Evolutionary conservation across 2,329 filamentous ascomycete genomes (phyloP).

Genomic region (Blumeria graminis): DNA sequence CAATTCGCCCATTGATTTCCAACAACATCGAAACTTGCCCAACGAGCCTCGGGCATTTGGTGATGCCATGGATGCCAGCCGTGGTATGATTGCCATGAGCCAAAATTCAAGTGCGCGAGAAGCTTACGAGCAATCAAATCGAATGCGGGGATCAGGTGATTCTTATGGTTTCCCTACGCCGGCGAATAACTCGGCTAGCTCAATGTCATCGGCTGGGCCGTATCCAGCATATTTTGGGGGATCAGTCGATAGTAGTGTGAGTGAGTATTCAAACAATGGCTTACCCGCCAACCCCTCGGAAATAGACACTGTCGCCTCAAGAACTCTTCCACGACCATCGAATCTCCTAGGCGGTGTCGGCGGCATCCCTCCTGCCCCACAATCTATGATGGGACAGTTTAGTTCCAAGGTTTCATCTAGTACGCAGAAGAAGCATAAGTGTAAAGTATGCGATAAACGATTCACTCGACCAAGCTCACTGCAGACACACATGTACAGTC

Average conservation of each 20-base stretch:
- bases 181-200: conserved; percentile 59
- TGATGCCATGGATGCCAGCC: conserved; percentile 76
- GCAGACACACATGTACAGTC: conserved; percentile 96
- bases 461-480: conserved; percentile 86
- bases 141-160: conserved; percentile 48
- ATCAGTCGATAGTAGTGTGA: conserved; percentile 63
- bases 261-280: conserved; percentile 75
- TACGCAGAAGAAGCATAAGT: conserved; percentile 98
- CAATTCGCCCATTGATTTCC: conserved; percentile 40
- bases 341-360: conserved; percentile 38
- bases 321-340: conserved; percentile 62
- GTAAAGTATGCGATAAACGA: conserved; percentile 94
- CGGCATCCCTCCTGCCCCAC: conserved; percentile 51
- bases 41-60: conserved; percentile 45
- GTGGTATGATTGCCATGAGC: conserved; percentile 87
- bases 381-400: conserved; percentile 98
- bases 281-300: conserved; percentile 28
- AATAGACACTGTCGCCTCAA: conserved; percentile 54
- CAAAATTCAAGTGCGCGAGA: conserved; percentile 84
- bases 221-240: conserved; percentile 69
- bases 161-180: conserved; percentile 61
- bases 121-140: conserved; percentile 47
- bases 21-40: conserved; percentile 31
- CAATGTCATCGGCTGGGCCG: conserved; percentile 63
- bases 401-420: conserved; percentile 89